Percentiles rank a stretch among this genome's conserved stretches.
phyloP scores from a whole-genome alignment of 441 rosid species.

The Arabidopsis hybrid region DNA sequence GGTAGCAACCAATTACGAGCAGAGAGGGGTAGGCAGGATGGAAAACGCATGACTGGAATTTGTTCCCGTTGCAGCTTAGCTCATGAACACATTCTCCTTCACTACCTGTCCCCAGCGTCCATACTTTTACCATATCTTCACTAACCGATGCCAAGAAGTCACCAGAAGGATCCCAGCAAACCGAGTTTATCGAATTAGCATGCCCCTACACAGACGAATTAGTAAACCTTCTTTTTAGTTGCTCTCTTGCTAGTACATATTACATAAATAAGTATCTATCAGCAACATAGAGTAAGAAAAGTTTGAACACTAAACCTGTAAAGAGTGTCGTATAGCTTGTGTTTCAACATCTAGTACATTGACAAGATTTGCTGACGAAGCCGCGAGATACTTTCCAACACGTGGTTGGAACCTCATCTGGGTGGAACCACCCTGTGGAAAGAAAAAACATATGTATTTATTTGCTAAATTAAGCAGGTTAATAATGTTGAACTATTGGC shows the following conservation, averaged over 20 bases:
- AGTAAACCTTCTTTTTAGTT: conserved; percentile 4
- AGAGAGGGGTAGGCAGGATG: conserved; percentile 81
- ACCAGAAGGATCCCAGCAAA: conserved; percentile 94
- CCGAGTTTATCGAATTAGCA: conserved; percentile 67
- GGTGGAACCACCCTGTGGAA: conserved; percentile 79
- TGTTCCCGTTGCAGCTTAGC: conserved; percentile 80
- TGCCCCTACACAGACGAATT: conserved; percentile 66
- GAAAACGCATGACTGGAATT: conserved; percentile 84
- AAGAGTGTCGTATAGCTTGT: conserved; percentile 73
- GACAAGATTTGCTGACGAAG: conserved; percentile 82
- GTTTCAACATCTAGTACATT: conserved; percentile 88
- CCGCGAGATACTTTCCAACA: conserved; percentile 84
- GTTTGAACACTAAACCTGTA: conserved; percentile 61
- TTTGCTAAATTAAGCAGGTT: neutral
- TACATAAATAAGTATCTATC: conserved; percentile 12
- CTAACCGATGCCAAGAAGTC: conserved; percentile 88
- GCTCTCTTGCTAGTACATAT: neutral
- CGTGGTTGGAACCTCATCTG: conserved; percentile 93
- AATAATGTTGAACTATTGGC: neutral
- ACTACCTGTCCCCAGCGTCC: conserved; percentile 80
- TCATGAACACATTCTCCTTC: conserved; percentile 83
- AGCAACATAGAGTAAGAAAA: neutral
- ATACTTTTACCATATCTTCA: conserved; percentile 88
- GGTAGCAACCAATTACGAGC: conserved; percentile 85
- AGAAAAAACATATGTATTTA: neutral